Evolutionary conservation across 2,329 filamentous ascomycete genomes (phyloP).

Genomic region (Venturia nashicola): DNA sequence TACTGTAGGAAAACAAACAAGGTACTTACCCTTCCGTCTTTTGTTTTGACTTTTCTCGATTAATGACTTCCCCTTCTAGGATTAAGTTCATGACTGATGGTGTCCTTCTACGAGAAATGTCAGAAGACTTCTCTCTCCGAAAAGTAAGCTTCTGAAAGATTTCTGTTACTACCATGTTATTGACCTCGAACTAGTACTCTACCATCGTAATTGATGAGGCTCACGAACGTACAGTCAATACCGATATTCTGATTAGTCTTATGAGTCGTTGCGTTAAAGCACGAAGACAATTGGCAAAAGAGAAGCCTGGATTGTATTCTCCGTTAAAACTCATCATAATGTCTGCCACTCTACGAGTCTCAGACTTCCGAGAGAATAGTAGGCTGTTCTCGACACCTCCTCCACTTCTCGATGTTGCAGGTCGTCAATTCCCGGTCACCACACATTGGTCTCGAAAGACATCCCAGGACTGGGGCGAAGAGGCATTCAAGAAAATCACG

Average conservation of each 20-base stretch:
- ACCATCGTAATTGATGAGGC: slow-evolving; percentile 93
- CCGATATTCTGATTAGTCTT: slow-evolving; percentile 96
- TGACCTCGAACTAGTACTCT: slow-evolving; percentile 47
- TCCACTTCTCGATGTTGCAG: slow-evolving; percentile 79
- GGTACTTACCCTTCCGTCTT: neutral
- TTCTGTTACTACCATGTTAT: too few species aligned
- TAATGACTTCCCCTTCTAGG: slow-evolving; percentile 26
- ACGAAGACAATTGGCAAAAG: slow-evolving; percentile 57
- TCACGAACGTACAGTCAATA: slow-evolving; percentile 94
- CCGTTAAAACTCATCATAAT: slow-evolving; percentile 93
- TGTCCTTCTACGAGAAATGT: slow-evolving; percentile 82
- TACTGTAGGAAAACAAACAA: slow-evolving; percentile 62
- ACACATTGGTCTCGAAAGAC: slow-evolving; percentile 80
- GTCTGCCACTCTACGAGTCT: slow-evolving; percentile 87
- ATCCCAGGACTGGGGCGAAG: slow-evolving; percentile 77
- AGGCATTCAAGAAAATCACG: slow-evolving; percentile 76
- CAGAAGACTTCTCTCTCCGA: slow-evolving; percentile 67
- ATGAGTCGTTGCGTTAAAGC: slow-evolving; percentile 84
- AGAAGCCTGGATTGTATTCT: slow-evolving; percentile 53
- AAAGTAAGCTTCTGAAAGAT: slow-evolving; percentile 31
- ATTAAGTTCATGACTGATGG: slow-evolving; percentile 99
- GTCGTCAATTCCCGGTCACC: slow-evolving; percentile 81
- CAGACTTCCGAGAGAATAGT: slow-evolving; percentile 77
- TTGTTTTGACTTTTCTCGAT: neutral
- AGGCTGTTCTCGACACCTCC: slow-evolving; percentile 66